Base-by-base conservation (phyloP, 1,284 basidiomycete species). In the Trichosporon faecale region DNA sequence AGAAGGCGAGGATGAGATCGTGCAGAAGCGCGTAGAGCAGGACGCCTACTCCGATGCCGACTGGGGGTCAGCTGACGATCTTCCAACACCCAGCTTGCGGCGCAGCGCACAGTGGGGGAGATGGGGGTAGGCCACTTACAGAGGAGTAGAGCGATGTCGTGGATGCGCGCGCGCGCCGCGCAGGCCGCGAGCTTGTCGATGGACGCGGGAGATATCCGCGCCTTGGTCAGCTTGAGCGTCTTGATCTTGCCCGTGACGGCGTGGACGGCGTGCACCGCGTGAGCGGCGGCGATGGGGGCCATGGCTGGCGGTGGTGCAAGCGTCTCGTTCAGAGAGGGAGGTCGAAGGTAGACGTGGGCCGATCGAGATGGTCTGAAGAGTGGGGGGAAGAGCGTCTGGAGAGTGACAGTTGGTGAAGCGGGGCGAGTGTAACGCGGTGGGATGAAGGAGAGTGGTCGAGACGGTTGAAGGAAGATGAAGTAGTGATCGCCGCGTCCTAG, bases 31-130 rank as follows among this genome's bases (percentile, higher is more conserved):
- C 57, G 70, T 70, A 55, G 57, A 74, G 57, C 63, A 72, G 70
- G 55, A 74, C 60, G 31, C 73, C 52, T 67, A 74, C 35, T 66
- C 70, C 60, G 66, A 71, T 46, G 66, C 70, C 67, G 73, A 72
- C 73, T 74, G 69, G 46, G 33, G 12, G 61, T 70, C 9, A 70
- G 68, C 61, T 18, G 33, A 31, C 27, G 25, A 18, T 27, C 4
- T 21, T 23, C 21, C 9, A 57, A n/a, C n/a, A 7, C 21, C 12
- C 23, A 57, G 52, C 21, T 12, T 9, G 33, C n/a, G n/a, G n/a
- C n/a, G n/a, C n/a, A n/a, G n/a, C n/a, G n/a, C n/a, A n/a, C n/a
- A n/a, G n/a, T n/a, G 33, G 33, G 33, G 27, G 12, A 57, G 16
- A 25, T 9, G 55, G 11, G 9, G 16, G 60, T 4, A 5, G 21